Evolutionary conservation across 2,329 filamentous ascomycete genomes (phyloP).

Genomic region (Penicillium fuscoglaucum): DNA sequence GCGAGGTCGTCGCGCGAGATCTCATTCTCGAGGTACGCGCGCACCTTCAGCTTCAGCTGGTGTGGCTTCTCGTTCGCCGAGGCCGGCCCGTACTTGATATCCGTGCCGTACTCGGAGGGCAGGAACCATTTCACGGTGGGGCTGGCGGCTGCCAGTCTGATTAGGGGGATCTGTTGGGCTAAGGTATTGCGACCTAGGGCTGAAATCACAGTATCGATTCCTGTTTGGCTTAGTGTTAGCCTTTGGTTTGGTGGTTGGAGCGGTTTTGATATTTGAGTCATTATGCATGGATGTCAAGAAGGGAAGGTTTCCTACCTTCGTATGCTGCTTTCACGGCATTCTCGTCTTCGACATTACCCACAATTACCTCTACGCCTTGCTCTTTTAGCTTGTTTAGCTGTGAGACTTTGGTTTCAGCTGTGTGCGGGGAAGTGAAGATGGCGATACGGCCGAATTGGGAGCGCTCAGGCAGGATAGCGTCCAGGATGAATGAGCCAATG

Average conservation of each 20-base stretch:
- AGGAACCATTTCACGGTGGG: constrained; percentile 62
- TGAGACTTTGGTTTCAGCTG: constrained; percentile 52
- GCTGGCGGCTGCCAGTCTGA: constrained; percentile 58
- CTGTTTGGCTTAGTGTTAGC: constrained; percentile 29
- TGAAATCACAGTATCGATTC: constrained; percentile 65
- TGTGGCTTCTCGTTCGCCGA: constrained; percentile 66
- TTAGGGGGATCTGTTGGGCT: constrained; percentile 60
- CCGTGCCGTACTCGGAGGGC: constrained; percentile 67
- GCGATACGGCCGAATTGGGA: constrained; percentile 52
- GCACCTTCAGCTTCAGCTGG: constrained; percentile 68
- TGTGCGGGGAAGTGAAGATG: constrained; percentile 59
- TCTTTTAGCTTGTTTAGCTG: constrained; percentile 51
- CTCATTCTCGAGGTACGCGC: constrained; percentile 56
- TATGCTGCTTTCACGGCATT: constrained; percentile 59
- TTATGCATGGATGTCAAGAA: too few species aligned
- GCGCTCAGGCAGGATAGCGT: constrained; percentile 50
- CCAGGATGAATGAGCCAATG: constrained; percentile 54
- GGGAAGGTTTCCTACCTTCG: constrained; percentile 37
- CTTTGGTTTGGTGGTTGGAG: background rate
- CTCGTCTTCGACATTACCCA: constrained; percentile 56
- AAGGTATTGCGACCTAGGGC: constrained; percentile 65
- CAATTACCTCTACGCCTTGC: constrained; percentile 55
- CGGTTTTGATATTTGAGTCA: background rate
- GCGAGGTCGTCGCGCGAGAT: constrained; percentile 53
- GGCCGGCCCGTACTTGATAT: constrained; percentile 60